Evolutionary conservation across 345 rosid species (phyloP).

Genomic region (Salix exigua): DNA sequence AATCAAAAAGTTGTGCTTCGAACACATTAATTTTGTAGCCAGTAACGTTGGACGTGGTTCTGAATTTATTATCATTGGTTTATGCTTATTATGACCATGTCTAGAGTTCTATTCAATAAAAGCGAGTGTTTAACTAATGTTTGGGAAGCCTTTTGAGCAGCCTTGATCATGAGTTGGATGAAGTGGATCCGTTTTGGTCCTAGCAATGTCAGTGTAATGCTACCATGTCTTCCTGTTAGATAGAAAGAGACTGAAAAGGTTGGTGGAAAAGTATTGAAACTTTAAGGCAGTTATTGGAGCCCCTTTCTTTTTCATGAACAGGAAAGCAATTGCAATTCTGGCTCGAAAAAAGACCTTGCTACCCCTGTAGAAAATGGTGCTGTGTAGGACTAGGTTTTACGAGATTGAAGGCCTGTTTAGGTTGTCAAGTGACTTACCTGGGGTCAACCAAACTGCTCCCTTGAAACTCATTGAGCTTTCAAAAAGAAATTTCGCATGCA

Average conservation of each 20-base stretch:
- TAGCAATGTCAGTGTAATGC: constrained; percentile 21
- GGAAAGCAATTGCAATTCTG: not conserved
- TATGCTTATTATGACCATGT: not conserved
- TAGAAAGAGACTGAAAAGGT: constrained; percentile 9
- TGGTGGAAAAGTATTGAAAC: constrained; percentile 13
- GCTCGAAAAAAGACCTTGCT: not conserved
- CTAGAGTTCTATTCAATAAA: not conserved
- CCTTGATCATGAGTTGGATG: constrained; percentile 8
- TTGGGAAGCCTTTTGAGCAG: constrained; percentile 9
- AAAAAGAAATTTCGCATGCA: not conserved
- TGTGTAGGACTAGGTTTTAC: not conserved
- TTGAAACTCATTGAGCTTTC: not conserved
- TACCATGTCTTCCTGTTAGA: constrained; percentile 13
- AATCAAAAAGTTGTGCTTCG: not conserved
- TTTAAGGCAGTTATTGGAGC: constrained; percentile 17
- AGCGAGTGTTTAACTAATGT: not conserved
- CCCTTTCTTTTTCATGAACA: constrained; percentile 2
- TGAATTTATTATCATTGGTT: not conserved
- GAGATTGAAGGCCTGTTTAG: not conserved
- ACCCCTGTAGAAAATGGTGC: not conserved
- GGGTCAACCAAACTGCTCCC: not conserved
- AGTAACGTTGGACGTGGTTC: constrained; percentile 11
- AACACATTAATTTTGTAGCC: not conserved
- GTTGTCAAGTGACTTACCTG: not conserved
- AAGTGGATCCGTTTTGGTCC: constrained; percentile 22